phyloP scores from a whole-genome alignment of 441 rosid genomes.

The Populus trichocarpa region DNA sequence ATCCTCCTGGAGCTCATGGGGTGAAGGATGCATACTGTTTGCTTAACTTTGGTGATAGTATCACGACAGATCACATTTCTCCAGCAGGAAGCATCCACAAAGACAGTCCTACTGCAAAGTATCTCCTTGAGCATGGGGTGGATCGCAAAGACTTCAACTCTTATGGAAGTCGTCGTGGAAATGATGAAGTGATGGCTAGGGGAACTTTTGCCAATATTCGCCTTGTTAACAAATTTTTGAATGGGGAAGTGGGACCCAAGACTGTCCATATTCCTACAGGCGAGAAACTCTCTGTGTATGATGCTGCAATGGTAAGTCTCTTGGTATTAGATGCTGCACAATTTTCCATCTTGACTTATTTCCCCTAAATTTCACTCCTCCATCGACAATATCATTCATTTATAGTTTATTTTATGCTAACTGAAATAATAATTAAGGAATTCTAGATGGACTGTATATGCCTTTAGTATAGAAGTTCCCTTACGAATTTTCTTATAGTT shows the following conservation, averaged over 20 bases:
- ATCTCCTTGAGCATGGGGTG: slow-evolving; percentile 79
- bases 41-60: slow-evolving; percentile 94
- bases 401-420: background rate
- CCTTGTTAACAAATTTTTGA: slow-evolving; percentile 87
- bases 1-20: slow-evolving; percentile 85
- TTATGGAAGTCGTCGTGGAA: slow-evolving; percentile 98
- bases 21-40: slow-evolving; percentile 98
- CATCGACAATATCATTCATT: background rate
- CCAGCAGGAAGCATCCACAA: slow-evolving; percentile 98
- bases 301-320: slow-evolving; percentile 76
- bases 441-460: background rate
- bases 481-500: background rate
- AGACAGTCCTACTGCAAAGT: slow-evolving; percentile 96
- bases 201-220: slow-evolving; percentile 99
- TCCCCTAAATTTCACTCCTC: background rate
- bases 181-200: slow-evolving; percentile 97
- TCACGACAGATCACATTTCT: slow-evolving; percentile 96
- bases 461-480: background rate
- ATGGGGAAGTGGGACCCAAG: slow-evolving; percentile 94
- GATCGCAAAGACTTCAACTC: slow-evolving; percentile 89
- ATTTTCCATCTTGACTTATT: background rate
- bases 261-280: slow-evolving; percentile 91
- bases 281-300: slow-evolving; percentile 89
- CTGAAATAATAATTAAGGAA: background rate
- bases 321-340: background rate